Conservation (phyloP, 1,284 basidiomycete genomes). For the Afroboletus lepidellus region DNA sequence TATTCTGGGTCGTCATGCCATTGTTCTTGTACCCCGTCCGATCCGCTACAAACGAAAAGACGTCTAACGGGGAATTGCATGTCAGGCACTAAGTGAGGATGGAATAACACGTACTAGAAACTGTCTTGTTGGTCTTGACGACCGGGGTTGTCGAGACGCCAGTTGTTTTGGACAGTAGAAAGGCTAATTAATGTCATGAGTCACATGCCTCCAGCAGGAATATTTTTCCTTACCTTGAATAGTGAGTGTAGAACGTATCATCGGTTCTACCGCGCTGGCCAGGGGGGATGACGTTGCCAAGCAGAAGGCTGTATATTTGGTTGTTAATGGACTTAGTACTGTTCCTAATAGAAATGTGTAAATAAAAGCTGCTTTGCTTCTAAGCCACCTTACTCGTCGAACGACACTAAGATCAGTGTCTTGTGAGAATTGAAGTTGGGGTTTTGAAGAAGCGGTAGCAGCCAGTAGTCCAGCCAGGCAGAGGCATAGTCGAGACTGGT, state of each 20-base stretch:
- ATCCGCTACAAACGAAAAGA: conserved; percentile 46
- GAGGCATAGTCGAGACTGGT: conserved; percentile 51
- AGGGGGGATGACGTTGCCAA: conserved; percentile 52
- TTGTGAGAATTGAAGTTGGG: conserved; percentile 47
- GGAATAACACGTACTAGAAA: conserved; percentile 24
- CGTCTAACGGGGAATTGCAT: conserved; percentile 38
- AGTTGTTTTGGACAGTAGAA: conserved; percentile 65
- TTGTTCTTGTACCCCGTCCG: conserved; percentile 37
- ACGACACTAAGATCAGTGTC: conserved; percentile 58
- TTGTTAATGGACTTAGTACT: conserved; percentile 50
- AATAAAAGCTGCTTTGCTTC: background rate
- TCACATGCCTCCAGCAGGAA: background rate
- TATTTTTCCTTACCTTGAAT: conserved; percentile 41
- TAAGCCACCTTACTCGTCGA: conserved; percentile 37
- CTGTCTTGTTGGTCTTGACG: conserved; percentile 52
- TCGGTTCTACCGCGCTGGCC: conserved; percentile 47
- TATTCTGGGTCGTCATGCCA: conserved; percentile 21
- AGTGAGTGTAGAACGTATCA: conserved; percentile 63
- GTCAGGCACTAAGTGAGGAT: background rate
- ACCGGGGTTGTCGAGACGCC: conserved; percentile 60
- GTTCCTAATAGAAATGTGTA: conserved; percentile 38
- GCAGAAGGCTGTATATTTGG: conserved; percentile 45
- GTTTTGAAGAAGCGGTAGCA: conserved; percentile 51
- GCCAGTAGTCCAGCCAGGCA: conserved; percentile 53
- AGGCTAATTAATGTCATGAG: conserved; percentile 35